Base-by-base conservation (phyloP, 495 filamentous ascomycete genomes). In the Pyrenula aspistea region DNA sequence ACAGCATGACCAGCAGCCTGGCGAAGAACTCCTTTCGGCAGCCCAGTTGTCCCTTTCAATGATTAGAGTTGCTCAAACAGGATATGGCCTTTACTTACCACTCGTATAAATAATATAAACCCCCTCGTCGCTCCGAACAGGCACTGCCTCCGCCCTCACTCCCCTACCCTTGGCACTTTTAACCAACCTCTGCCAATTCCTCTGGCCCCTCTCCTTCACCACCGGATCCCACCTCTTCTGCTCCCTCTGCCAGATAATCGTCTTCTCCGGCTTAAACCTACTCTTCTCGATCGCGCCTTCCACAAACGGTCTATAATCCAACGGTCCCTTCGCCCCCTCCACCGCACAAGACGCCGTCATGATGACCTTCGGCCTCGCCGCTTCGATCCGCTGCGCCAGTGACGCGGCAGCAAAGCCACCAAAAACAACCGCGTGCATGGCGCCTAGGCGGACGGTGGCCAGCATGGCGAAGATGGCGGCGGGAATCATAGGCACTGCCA, bases 401-500 rank as follows among this genome's bases (percentile, higher is more conserved):
- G 91, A 87, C 19, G 77, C 73, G 4, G 89, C 71, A 0, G 88
- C 89, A 62, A 96, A 96, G 1, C 91, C 91, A 11, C 91, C 92
- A 67, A 96, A 96, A 2, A 96, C 91, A 8, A 92, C 90, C 2
- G 88, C 83, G 61, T 96, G 91, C 55, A 95, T 84, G 4, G 92
- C 91, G 22, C 92, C 92, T 0, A 96, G 73, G 0, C 91, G 85
- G 49, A 78, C 78, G 59, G 88, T 81, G 23, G 92, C 89, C 2
- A 96, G 82, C 22, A 90, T 87, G 21, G 87, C 91, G 53, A 94
- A 85, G 19, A 95, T 65, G 8, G 91, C 86, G 2, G 88, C 86
- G 1, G 91, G 92, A 36, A 96, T 90, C 91, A 96, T 96, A 55
- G 91, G 92, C 91, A 96, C 88, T 91, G 57, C 11, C 2, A n/a